Evolutionary conservation across 345 rosid species (phyloP).

Genomic region (Odontarrhena argentea): DNA sequence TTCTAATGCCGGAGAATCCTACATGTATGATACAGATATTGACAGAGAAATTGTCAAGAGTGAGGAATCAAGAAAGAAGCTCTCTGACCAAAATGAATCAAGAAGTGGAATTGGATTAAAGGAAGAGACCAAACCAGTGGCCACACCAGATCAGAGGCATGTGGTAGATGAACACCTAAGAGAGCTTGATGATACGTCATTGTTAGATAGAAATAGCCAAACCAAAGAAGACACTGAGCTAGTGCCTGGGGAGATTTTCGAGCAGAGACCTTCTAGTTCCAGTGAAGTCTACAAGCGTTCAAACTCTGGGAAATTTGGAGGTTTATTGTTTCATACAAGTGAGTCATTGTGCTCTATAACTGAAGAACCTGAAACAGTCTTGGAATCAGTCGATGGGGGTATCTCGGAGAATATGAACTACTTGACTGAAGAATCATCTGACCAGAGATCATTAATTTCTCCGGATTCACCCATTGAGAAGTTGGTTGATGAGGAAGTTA

Average conservation of each 20-base stretch:
- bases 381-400: constrained; percentile 2
- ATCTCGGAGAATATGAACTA: constrained; percentile 5
- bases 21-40: constrained; percentile 60
- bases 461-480: constrained; percentile 10
- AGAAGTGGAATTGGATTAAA: constrained; percentile 27
- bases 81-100: constrained; percentile 24
- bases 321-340: constrained; percentile 34
- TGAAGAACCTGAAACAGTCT: constrained; percentile 37
- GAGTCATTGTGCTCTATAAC: constrained; percentile 40
- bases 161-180: constrained; percentile 1
- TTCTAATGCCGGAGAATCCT: constrained; percentile 60
- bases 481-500: constrained; percentile 23
- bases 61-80: constrained; percentile 22
- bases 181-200: background rate
- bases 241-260: constrained; percentile 3
- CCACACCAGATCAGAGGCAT: constrained; percentile 4
- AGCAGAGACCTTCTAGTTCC: constrained; percentile 18
- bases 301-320: constrained; percentile 16
- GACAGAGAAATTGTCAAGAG: constrained; percentile 48
- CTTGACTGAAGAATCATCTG: background rate
- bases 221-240: background rate
- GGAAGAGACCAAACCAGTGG: constrained; percentile 19
- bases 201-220: constrained; percentile 11
- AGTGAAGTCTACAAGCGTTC: constrained; percentile 22
- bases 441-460: constrained; percentile 9